Evolutionary conservation across 192 early-diverging fungal genomes (phyloP).

Genomic region (Coemansia sp.): DNA sequence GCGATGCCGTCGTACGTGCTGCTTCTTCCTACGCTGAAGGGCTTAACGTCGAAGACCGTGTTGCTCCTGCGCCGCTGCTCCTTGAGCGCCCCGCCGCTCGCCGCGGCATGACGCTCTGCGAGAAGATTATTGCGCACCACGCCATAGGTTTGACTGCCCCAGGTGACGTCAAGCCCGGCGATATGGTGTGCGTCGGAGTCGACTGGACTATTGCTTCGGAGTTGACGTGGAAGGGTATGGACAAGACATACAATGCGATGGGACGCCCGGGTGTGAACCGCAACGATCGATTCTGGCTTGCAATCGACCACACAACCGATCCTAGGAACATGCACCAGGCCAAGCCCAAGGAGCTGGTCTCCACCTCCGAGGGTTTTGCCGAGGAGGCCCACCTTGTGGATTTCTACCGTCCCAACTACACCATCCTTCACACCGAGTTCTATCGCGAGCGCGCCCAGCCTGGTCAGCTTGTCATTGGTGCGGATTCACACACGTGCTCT

Average conservation of each 20-base stretch:
- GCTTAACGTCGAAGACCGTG: constrained; percentile 54
- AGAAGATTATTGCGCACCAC: constrained; percentile 76
- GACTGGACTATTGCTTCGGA: constrained; percentile 84
- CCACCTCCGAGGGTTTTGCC: constrained; percentile 63
- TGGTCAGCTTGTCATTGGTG: constrained; percentile 76
- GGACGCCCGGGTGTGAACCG: constrained; percentile 73
- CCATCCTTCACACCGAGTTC: constrained; percentile 83
- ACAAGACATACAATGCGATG: constrained; percentile 79
- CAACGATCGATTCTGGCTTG: constrained; percentile 82
- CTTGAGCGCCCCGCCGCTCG: constrained; percentile 56
- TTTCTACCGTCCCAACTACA: constrained; percentile 74
- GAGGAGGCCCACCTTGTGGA: constrained; percentile 72
- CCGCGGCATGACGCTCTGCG: constrained; percentile 70
- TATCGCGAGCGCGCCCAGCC: constrained; percentile 81
- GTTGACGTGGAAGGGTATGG: constrained; percentile 83
- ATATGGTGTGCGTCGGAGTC: constrained; percentile 78
- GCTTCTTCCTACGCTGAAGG: constrained; percentile 65
- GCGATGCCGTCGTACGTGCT: constrained; percentile 83
- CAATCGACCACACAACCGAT: constrained; percentile 76
- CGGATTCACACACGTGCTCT: constrained; percentile 83
- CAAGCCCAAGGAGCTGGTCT: constrained; percentile 68
- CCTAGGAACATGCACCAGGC: constrained; percentile 70
- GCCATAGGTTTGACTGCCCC: constrained; percentile 69
- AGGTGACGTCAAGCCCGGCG: constrained; percentile 69
- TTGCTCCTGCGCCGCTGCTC: constrained; percentile 46